Evolutionary conservation across 2,329 filamentous ascomycete genomes (phyloP).

Genomic region (Hymenoscyphus repandus): DNA sequence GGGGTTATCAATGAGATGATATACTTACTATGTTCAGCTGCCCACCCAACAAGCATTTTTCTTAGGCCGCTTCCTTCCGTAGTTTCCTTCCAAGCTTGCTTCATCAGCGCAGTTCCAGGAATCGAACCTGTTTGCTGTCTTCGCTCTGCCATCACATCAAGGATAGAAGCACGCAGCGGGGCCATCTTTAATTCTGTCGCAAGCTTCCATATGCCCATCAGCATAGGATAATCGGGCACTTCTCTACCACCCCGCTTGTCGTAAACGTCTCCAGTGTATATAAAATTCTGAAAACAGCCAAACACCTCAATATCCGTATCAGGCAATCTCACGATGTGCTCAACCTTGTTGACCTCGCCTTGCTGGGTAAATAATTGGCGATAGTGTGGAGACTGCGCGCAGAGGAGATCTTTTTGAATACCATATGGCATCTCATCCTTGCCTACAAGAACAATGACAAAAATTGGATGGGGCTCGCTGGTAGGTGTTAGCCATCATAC

Average conservation of each 20-base stretch:
- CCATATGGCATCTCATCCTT: slow-evolving; percentile 27
- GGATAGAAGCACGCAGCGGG: slow-evolving; percentile 27
- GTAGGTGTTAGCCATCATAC: slow-evolving; percentile 1
- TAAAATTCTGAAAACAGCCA: slow-evolving; percentile 28
- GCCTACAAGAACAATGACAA: slow-evolving; percentile 27
- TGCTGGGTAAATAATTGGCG: slow-evolving; percentile 21
- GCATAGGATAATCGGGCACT: slow-evolving; percentile 24
- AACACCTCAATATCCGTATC: slow-evolving; percentile 23
- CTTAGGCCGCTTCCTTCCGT: slow-evolving; percentile 56
- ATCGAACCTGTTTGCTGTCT: slow-evolving; percentile 48
- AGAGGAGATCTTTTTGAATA: slow-evolving; percentile 28
- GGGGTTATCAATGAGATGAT: not conserved
- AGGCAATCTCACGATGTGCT: slow-evolving; percentile 24
- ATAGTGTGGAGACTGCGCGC: slow-evolving; percentile 27
- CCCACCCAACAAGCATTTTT: slow-evolving; percentile 54
- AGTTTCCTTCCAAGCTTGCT: slow-evolving; percentile 58
- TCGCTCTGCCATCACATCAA: slow-evolving; percentile 53
- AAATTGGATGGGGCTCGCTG: slow-evolving; percentile 27
- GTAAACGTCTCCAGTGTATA: slow-evolving; percentile 28
- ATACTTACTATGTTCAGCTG: slow-evolving; percentile 49
- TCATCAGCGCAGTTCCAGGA: slow-evolving; percentile 52
- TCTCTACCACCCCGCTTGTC: slow-evolving; percentile 18
- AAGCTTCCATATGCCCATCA: slow-evolving; percentile 28
- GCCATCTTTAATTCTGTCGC: slow-evolving; percentile 26
- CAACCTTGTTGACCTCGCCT: slow-evolving; percentile 15